These are phyloP conservation scores for Leucocoprinus leucothites DNA, from an alignment of 768 basidiomycete species.

Conservation along the genomic window DNA sequence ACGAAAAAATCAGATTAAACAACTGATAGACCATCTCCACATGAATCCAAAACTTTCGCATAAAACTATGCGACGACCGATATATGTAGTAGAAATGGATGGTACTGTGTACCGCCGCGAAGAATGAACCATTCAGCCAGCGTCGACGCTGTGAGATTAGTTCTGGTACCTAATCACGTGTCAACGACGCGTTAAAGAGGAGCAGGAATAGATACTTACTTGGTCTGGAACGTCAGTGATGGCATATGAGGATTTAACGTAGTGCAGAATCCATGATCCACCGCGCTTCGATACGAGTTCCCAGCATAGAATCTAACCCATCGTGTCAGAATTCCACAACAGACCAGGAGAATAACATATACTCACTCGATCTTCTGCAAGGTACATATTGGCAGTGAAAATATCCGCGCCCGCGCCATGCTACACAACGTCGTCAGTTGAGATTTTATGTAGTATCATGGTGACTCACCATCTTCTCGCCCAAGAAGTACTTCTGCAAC, in stretches of 20 bases:
- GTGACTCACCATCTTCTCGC: constrained; percentile 78
- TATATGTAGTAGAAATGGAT: constrained; percentile 96
- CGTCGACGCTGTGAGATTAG: constrained; percentile 92
- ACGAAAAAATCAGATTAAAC: constrained; percentile 90
- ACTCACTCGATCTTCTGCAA: constrained; percentile 80
- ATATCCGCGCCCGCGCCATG: constrained; percentile 86
- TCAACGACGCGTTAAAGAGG: no score
- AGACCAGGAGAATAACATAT: neutral
- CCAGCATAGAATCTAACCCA: constrained; percentile 88
- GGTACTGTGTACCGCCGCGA: constrained; percentile 90
- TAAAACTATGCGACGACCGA: constrained; percentile 77
- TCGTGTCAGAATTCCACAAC: constrained; percentile 4
- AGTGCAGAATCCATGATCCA: constrained; percentile 90
- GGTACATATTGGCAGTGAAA: constrained; percentile 95
- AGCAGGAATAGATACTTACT: constrained; percentile 30
- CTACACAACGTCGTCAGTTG: constrained; percentile 24
- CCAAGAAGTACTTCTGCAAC: constrained; percentile 93
- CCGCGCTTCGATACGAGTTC: constrained; percentile 95
- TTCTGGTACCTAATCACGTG: constrained; percentile 68
- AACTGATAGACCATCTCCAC: constrained; percentile 89
- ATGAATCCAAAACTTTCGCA: constrained; percentile 92
- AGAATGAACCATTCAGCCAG: constrained; percentile 98
- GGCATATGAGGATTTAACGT: constrained; percentile 92
- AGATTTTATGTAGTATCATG: neutral
- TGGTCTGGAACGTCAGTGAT: constrained; percentile 93